Percentiles rank a stretch among this genome's conserved stretches.
phyloP scores from a whole-genome alignment of 2,329 filamentous ascomycete species.

The Rutstroemia sydowiana region DNA sequence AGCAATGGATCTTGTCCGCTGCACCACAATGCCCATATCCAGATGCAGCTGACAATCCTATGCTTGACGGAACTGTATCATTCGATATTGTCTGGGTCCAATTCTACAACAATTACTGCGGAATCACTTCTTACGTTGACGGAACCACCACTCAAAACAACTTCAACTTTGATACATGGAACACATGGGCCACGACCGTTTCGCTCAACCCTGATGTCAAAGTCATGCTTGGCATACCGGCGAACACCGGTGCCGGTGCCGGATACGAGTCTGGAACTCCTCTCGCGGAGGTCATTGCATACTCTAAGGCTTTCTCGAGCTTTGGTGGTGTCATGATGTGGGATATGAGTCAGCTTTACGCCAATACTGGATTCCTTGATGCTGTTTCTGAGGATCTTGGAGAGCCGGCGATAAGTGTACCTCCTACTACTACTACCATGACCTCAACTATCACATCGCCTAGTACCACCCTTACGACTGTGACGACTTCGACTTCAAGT shows the following conservation, averaged over 20 bases:
- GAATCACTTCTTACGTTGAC: conserved; percentile 41
- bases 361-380: conserved; percentile 3
- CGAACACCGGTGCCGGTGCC: conserved; percentile 39
- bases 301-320: conserved; percentile 44
- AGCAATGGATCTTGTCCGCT: conserved; percentile 51
- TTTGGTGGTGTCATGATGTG: conserved; percentile 63
- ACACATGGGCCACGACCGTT: conserved; percentile 50
- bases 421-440: background rate
- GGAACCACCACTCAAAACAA: conserved; percentile 37
- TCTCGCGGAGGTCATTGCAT: conserved; percentile 43
- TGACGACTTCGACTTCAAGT: background rate
- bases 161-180: conserved; percentile 57
- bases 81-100: conserved; percentile 34
- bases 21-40: conserved; percentile 62
- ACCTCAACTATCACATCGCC: background rate
- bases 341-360: conserved; percentile 53
- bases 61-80: conserved; percentile 43
- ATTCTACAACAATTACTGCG: conserved; percentile 46
- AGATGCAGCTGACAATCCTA: conserved; percentile 48
- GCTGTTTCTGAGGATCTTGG: conserved; percentile 5
- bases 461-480: background rate
- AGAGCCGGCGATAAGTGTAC: background rate
- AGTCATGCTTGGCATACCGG: conserved; percentile 53
- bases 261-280: conserved; percentile 42
- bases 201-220: conserved; percentile 52